phyloP scores from a whole-genome alignment of 495 filamentous ascomycete genomes.

The Evernia prunastri region DNA sequence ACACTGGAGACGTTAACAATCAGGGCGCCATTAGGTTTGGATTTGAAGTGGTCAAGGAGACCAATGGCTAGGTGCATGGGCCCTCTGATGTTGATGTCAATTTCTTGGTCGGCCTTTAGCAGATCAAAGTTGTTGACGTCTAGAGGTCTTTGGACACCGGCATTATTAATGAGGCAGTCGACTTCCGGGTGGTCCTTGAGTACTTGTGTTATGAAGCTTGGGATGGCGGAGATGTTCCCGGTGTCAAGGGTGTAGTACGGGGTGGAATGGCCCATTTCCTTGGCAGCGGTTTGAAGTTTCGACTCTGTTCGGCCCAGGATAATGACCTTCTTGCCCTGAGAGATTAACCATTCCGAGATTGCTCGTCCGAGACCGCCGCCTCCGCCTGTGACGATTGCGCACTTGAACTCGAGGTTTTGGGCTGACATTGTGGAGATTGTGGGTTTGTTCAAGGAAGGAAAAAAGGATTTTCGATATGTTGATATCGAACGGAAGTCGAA shows the following conservation, averaged over 20 bases:
- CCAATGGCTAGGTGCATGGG: conserved; percentile 43
- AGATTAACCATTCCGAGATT: conserved; percentile 37
- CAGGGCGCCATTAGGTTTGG: conserved; percentile 25
- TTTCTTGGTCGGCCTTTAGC: conserved; percentile 42
- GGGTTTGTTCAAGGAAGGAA: background rate
- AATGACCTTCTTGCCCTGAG: conserved; percentile 40
- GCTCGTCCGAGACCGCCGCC: conserved; percentile 44
- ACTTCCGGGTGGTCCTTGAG: conserved; percentile 39
- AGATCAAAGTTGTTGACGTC: conserved; percentile 30
- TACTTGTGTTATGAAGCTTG: conserved; percentile 34
- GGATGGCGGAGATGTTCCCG: conserved; percentile 32
- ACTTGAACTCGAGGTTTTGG: conserved; percentile 30
- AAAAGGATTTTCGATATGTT: too few relatives aligned
- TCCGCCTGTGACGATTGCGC: conserved; percentile 41
- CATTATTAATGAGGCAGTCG: conserved; percentile 43
- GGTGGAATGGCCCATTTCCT: conserved; percentile 29
- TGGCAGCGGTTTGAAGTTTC: conserved; percentile 33
- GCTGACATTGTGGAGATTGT: background rate
- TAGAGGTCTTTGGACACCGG: conserved; percentile 31
- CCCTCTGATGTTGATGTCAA: conserved; percentile 44
- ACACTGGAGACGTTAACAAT: conserved; percentile 45
- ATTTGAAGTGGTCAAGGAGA: conserved; percentile 39
- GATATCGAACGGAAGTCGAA: too few relatives aligned
- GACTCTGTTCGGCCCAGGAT: conserved; percentile 42
- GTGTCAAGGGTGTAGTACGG: conserved; percentile 35